Evolutionary conservation across 192 early-diverging fungal genomes (phyloP).

Genomic region (Neocallimastix lanati): DNA sequence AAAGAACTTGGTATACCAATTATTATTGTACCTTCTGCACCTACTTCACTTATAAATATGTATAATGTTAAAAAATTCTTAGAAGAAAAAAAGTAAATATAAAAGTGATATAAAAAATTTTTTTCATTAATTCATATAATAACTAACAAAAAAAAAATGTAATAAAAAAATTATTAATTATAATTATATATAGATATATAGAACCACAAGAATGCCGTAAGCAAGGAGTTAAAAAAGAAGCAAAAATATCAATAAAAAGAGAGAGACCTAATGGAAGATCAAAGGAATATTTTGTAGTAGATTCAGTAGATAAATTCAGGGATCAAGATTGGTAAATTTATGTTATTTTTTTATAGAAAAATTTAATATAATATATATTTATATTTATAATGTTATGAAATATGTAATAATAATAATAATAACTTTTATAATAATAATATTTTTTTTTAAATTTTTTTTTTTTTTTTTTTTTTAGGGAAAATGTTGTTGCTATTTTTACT

Average conservation of each 20-base stretch:
- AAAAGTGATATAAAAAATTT: no score
- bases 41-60: slow-evolving; percentile 66
- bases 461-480: not conserved
- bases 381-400: not conserved
- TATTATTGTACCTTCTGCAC: slow-evolving; percentile 77
- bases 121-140: no score
- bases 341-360: not conserved
- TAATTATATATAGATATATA: not conserved
- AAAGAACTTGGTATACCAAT: slow-evolving; percentile 40
- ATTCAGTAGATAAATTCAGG: slow-evolving; percentile 50
- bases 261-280: slow-evolving; percentile 25
- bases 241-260: slow-evolving; percentile 16
- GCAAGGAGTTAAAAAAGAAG: slow-evolving; percentile 35
- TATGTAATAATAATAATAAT: slow-evolving; percentile 4
- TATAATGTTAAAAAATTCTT: slow-evolving; percentile 70
- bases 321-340: slow-evolving; percentile 55
- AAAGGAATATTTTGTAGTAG: slow-evolving; percentile 57
- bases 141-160: no score
- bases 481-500: slow-evolving; percentile 74
- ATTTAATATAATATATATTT: not conserved
- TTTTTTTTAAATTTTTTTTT: no score
- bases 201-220: slow-evolving; percentile 34
- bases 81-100: no score
- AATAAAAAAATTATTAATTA: no score
- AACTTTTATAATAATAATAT: no score